Evolutionary conservation across 257 asterid genomes (phyloP).

Genomic region (Echites panduratus): DNA sequence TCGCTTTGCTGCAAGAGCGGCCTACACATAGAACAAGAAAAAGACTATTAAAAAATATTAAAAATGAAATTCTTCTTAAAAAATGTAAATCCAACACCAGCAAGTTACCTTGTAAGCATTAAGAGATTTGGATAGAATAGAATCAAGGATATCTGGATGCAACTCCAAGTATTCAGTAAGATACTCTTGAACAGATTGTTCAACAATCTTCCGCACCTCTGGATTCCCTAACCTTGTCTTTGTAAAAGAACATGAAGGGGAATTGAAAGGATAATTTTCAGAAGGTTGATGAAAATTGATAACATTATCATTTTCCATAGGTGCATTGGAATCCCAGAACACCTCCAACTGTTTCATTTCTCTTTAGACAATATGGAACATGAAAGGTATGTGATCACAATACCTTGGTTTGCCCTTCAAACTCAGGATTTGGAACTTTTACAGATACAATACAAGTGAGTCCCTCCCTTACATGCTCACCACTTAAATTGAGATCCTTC

Average conservation of each 20-base stretch:
- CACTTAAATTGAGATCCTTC: slow-evolving; percentile 80
- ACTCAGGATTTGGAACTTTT: slow-evolving; percentile 92
- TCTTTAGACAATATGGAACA: not conserved
- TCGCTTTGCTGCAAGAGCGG: slow-evolving; percentile 95
- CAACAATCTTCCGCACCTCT: slow-evolving; percentile 83
- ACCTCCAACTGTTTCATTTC: not conserved
- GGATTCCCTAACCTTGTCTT: slow-evolving; percentile 98
- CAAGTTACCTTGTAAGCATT: slow-evolving; percentile 77
- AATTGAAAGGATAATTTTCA: not conserved
- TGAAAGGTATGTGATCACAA: not conserved
- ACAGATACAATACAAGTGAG: slow-evolving; percentile 89
- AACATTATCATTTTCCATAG: not conserved
- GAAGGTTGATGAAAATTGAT: not conserved
- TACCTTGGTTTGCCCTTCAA: slow-evolving; percentile 99
- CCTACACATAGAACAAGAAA: slow-evolving; percentile 38
- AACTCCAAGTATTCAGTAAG: slow-evolving; percentile 93
- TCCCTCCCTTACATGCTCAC: slow-evolving; percentile 98
- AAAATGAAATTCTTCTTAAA: slow-evolving; percentile 5
- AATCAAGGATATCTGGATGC: slow-evolving; percentile 90
- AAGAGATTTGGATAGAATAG: slow-evolving; percentile 82
- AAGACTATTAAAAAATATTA: slow-evolving; percentile 4
- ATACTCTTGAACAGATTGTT: slow-evolving; percentile 72
- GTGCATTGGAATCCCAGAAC: not conserved
- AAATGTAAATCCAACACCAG: not conserved
- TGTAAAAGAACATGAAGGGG: slow-evolving; percentile 14